Evolutionary conservation across 441 rosid genomes (phyloP), one percentile per base, ranked within the genome.

Genomic region (Croton setiger): DNA sequence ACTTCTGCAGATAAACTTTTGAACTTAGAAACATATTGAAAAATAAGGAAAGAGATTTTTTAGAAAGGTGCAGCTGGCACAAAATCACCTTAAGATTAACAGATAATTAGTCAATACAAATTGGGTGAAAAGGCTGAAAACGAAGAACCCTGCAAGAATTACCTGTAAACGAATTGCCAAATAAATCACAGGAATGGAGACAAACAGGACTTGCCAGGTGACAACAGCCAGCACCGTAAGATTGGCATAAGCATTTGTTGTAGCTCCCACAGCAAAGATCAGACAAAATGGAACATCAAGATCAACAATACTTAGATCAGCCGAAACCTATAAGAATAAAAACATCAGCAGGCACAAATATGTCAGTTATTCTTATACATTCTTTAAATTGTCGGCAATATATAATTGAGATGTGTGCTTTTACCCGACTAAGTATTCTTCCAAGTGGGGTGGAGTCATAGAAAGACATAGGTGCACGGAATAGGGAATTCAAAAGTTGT

Each of bases 401-500:
- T 56, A 33, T 27, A 44, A 61, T 49, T 7, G 35, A 63, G 71
- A 72, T n/a, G n/a, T n/a, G n/a, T 63, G 63, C 78, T 51, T 18
- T 52, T 85, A 96, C 99, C 79, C 98, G 85, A 72, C 97, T 88
- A 53, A 96, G 97, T 71, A 96, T 88, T 79, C 99, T 79, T 75
- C 99, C 99, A 17, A 96, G 86, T 54, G 97, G 99, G 0, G 97
- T 96, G 72, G 97, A 93, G 80, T 96, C 98, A 52, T 88, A 93
- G 72, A 96, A 91, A 0, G 94, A 88, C 98, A 93, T 91, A 39
- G 98, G 99, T 6, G 97, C 97, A 36, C 87, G 87, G 68, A 93
- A 96, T 66, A 96, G 97, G 54, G 98, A 93, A 79, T 89, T 81
- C 23, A 93, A 68, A 64, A 96, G 90, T 79, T 88, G 90, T 12